Percentiles rank a stretch among this genome's conserved stretches.
phyloP scores from a whole-genome alignment of 352 stramenopile genomes.

The Thalassiosira exigua region DNA sequence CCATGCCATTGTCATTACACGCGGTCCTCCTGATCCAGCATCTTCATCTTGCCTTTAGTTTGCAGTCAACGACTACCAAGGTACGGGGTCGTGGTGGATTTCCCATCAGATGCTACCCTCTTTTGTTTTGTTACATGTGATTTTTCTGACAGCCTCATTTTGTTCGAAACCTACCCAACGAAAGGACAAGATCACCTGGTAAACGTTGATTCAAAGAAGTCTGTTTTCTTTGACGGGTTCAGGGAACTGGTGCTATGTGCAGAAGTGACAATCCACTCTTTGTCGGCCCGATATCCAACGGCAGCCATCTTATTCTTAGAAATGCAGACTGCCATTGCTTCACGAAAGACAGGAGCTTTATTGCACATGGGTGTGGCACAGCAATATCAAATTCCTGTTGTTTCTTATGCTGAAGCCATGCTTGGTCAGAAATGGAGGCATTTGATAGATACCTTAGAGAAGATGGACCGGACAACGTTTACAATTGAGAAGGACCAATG shows the following conservation, averaged over 20 bases:
- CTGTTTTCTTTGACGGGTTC: conserved; percentile 78
- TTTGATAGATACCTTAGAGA: conserved; percentile 37
- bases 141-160: too few relatives aligned
- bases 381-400: conserved; percentile 74
- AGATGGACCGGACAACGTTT: conserved; percentile 35
- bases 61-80: conserved; percentile 76
- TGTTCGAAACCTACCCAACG: too few relatives aligned
- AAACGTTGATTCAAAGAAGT: conserved; percentile 60
- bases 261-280: conserved; percentile 61
- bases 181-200: conserved; percentile 72
- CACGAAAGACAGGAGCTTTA: conserved; percentile 62
- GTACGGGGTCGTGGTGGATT: too few relatives aligned
- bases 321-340: conserved; percentile 67
- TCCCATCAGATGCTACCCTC: too few relatives aligned
- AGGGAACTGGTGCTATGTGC: conserved; percentile 59
- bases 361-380: conserved; percentile 68
- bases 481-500: conserved; percentile 39
- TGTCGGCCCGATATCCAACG: conserved; percentile 56
- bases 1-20: too few relatives aligned
- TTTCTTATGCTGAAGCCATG: conserved; percentile 63
- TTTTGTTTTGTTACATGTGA: too few relatives aligned
- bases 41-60: too few relatives aligned
- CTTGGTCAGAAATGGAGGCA: conserved; percentile 56
- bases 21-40: too few relatives aligned
- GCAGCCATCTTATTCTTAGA: conserved; percentile 66